Evolutionary conservation across 2,329 filamentous ascomycete species (phyloP), one percentile per base, ranked within the genome.

Genomic region (Arthrobotrys megalospora): DNA sequence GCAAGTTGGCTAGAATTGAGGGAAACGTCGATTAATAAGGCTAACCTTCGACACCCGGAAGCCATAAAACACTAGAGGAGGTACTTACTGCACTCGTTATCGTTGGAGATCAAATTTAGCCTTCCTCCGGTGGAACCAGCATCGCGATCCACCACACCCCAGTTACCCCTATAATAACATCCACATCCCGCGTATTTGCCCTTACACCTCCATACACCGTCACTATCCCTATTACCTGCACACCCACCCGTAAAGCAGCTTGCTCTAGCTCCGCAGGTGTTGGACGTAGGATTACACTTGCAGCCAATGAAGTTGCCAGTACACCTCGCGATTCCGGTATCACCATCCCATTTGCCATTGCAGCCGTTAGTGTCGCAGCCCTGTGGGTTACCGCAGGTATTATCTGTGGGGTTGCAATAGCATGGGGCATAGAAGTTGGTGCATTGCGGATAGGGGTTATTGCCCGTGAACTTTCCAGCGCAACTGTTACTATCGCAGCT

Each of bases 51-150:
- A 28, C 24, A 28, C 24, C 5, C 5, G 24, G 5, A 5, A 28
- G 24, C 6, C 53, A 38, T 21, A 10, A 58, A 10, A 12, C 8
- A 52, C 38, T 12, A n/a, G 10, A 19, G 43, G 19, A 55, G 21
- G 7, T 16, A 55, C 55, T 53, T 64, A 71, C 68, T 53, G 36
- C 68, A 71, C 16, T 71, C 68, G 34, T 71, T 71, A 28, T 71
- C 68, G n/a, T 71, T 64, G 6, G 68, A 71, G 1, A 12, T 41
- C 4, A 71, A 36, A 34, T n/a, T 55, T 32, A 45, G 21, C 21
- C 55, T n/a, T 11, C 45, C 58, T n/a, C 68, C 68, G 1, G 45
- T 64, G 7, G 11, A 24, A 12, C 68, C 68, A 14, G 45, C 32
- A n/a, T 71, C 55, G 4, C 45, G 34, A 41, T 64, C 55, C 2